These are phyloP conservation scores for Thelonectria discophora DNA, from an alignment of 2,329 filamentous ascomycete species.

Conservation along the genomic window DNA sequence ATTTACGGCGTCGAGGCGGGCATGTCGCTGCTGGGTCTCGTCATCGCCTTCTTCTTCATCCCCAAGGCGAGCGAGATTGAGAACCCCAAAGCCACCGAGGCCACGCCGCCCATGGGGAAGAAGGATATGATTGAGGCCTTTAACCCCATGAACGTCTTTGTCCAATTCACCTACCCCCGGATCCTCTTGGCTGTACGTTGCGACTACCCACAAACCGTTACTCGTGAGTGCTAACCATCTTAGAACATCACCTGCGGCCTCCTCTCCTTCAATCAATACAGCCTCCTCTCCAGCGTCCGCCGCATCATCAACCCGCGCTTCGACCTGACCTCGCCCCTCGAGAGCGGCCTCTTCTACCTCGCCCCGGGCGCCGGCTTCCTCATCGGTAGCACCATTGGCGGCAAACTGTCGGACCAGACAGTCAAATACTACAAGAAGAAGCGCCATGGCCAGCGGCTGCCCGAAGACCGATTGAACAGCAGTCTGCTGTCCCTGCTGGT, in stretches of 20 bases:
- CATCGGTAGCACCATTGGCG: conserved; percentile 70
- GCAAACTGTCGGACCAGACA: conserved; percentile 54
- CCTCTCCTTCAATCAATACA: conserved; percentile 53
- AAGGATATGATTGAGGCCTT: conserved; percentile 35
- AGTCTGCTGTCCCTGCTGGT: conserved; percentile 44
- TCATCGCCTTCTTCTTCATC: conserved; percentile 39
- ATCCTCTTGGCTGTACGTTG: conserved; percentile 37
- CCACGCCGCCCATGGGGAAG: conserved; percentile 14
- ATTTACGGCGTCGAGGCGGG: conserved; percentile 42
- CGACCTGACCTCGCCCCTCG: conserved; percentile 67
- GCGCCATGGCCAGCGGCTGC: conserved; percentile 44
- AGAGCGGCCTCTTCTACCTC: conserved; percentile 74
- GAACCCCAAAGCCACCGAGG: conserved; percentile 33
- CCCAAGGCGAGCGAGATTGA: conserved; percentile 34
- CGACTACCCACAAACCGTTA: too few species aligned
- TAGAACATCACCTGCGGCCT: conserved; percentile 42
- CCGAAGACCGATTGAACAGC: conserved; percentile 46
- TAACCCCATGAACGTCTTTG: conserved; percentile 40
- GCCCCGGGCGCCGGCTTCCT: conserved; percentile 74
- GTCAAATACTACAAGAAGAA: conserved; percentile 52
- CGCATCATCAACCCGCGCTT: conserved; percentile 77
- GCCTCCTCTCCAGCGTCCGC: conserved; percentile 68
- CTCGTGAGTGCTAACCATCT: not conserved
- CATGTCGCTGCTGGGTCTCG: conserved; percentile 38
- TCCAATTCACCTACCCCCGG: conserved; percentile 36